Evolutionary conservation across 2,329 filamentous ascomycete species (phyloP).

Genomic region (Xylariaceae sp.): DNA sequence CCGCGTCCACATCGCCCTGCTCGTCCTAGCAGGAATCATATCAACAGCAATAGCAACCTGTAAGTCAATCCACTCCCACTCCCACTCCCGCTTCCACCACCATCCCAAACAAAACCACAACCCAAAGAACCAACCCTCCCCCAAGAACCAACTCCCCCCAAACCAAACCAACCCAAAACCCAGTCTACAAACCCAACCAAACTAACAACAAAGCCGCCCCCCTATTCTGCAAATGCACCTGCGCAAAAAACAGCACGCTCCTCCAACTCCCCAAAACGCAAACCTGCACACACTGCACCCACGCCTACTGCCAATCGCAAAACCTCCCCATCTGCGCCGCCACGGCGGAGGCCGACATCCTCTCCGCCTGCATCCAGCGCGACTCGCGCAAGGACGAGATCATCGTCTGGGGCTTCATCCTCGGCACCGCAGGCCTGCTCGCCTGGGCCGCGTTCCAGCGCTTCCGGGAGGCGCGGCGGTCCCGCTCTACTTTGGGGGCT

Average conservation of each 20-base stretch:
- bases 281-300: conserved; percentile 60
- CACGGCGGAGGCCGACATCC: conserved; percentile 59
- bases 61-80: conserved; percentile 30
- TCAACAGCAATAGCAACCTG: conserved; percentile 39
- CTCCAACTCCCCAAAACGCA: conserved; percentile 52
- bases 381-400: conserved; percentile 64
- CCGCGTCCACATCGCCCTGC: conserved; percentile 27
- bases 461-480: conserved; percentile 42
- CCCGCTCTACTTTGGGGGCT: no score
- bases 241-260: conserved; percentile 65
- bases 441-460: conserved; percentile 56
- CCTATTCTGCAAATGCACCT: conserved; percentile 67
- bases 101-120: not conserved
- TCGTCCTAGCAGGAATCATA: conserved; percentile 32
- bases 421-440: conserved; percentile 54
- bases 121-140: no score
- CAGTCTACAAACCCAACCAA: not conserved
- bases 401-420: conserved; percentile 61
- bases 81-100: not conserved
- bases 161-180: not conserved
- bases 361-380: conserved; percentile 62
- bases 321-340: conserved; percentile 60
- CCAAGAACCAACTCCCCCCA: no score
- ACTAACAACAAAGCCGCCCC: conserved; percentile 47
- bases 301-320: conserved; percentile 58